A percentile compares a stretch with the other conserved stretches of the same genome.
Evolutionary conservation across 2,329 filamentous ascomycete species (phyloP).

Genomic region (Clonostachys solani): DNA sequence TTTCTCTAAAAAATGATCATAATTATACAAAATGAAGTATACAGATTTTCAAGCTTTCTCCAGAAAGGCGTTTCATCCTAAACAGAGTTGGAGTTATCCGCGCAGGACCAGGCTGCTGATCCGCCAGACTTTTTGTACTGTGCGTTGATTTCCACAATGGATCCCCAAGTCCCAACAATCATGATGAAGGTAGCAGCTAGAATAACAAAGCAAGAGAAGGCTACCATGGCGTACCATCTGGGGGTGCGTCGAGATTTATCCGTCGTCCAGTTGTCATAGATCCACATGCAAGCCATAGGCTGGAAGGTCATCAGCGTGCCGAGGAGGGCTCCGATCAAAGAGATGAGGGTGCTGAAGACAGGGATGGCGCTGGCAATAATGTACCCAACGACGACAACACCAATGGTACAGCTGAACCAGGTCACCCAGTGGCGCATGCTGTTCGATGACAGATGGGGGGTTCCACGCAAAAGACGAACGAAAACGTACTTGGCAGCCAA

Average conservation of each 20-base stretch:
- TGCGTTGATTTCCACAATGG: conserved; percentile 24
- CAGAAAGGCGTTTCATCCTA: too few relatives aligned
- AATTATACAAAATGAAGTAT: background rate
- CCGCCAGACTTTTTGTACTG: conserved; percentile 25
- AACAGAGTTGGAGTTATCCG: conserved; percentile 31
- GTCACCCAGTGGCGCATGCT: conserved; percentile 19
- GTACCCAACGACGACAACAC: conserved; percentile 15
- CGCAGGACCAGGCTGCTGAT: conserved; percentile 33
- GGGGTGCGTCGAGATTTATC: background rate
- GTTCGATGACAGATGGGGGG: conserved; percentile 20
- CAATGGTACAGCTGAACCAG: conserved; percentile 20
- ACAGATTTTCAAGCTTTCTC: too few relatives aligned
- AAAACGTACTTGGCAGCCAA: conserved; percentile 17
- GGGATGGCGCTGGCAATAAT: conserved; percentile 19
- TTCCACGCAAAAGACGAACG: conserved; percentile 15
- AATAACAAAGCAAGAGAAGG: conserved; percentile 11
- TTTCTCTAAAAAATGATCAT: background rate
- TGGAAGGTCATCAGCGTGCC: conserved; percentile 18
- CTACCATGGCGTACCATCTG: background rate
- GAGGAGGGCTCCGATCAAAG: conserved; percentile 17
- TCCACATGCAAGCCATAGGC: conserved; percentile 31
- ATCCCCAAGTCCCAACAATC: conserved; percentile 38
- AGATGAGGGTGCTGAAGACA: conserved; percentile 18
- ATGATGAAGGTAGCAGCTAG: conserved; percentile 27
- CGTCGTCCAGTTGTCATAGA: conserved; percentile 31